A percentile compares a stretch with the other conserved stretches of the same genome.
Conservation (phyloP, 495 filamentous ascomycete genomes). For the Geoglossum glabrum region DNA sequence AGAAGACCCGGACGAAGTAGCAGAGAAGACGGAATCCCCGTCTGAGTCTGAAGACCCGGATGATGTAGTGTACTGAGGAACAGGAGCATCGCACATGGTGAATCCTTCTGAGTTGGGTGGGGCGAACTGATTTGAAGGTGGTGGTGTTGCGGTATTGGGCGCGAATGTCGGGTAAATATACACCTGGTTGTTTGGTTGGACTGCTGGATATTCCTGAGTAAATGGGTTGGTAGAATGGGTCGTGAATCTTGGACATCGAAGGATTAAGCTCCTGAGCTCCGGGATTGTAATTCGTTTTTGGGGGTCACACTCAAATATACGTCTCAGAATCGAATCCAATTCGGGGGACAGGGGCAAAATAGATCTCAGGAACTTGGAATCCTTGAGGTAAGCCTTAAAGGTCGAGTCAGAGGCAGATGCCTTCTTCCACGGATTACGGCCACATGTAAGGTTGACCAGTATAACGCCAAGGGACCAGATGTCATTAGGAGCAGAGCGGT, state of each 20-base stretch:
- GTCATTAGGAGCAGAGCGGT: constrained; percentile 86
- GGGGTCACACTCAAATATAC: constrained; percentile 81
- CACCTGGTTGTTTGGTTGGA: not conserved
- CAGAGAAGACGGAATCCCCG: constrained; percentile 1
- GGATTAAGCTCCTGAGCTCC: constrained; percentile 59
- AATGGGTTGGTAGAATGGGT: not conserved
- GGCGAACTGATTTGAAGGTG: not conserved
- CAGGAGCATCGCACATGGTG: not conserved
- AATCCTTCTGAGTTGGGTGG: not conserved
- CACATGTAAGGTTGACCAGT: constrained; percentile 91
- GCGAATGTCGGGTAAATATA: not conserved
- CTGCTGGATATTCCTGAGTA: not conserved
- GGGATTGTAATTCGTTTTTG: constrained; percentile 65
- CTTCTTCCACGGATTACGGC: constrained; percentile 96
- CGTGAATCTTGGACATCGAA: constrained; percentile 60
- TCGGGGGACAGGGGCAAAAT: constrained; percentile 86
- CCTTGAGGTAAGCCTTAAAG: constrained; percentile 77
- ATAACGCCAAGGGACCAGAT: constrained; percentile 97
- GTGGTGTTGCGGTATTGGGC: not conserved
- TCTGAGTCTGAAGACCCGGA: constrained; percentile 2
- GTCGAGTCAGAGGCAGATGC: constrained; percentile 86
- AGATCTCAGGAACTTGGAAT: constrained; percentile 70
- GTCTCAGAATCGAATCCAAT: constrained; percentile 68
- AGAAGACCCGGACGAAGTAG: not conserved
- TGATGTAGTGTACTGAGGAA: not conserved